Evolutionary conservation across 2,329 filamentous ascomycete genomes (phyloP), one percentile per base, ranked within the genome.

Genomic region (Penicillium sp.): DNA sequence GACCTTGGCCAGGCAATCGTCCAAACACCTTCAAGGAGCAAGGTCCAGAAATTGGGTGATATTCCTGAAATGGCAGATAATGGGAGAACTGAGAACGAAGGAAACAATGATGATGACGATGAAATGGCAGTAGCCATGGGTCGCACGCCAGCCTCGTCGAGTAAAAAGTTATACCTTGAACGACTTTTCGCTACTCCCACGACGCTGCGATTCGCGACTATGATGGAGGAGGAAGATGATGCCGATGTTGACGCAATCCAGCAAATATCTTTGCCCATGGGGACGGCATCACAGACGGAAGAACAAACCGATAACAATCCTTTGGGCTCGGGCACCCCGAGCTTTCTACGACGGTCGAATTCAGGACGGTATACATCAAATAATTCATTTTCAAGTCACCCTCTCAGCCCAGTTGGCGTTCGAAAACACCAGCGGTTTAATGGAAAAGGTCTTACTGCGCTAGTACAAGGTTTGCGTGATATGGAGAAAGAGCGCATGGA

Each of bases 101-200:
- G 30, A 30, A 53, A 26, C 26, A 52, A 50, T 14, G 33, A 55
- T 24, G 57, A 54, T 6, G 57, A 23, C 61, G 61, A 2, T 60
- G 67, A 35, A 52, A 16, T 11, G 45, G 26, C 43, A 23, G 24
- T 45, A 20, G 38, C 12, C 18, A 52, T 62, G 30, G 65, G 63
- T 5, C 68, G 74, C 6, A 78, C 76, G 0, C 76, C 76, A 2
- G 70, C 68, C 3, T 77, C 74, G 12, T 72, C 74, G 11, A 73
- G 73, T 9, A 77, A 75, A 58, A 74, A 71, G 55, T 75, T 75
- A 55, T 74, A 74, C 61, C 67, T 78, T 14, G 72, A 74, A 11
- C 74, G 73, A 47, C 69, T 78, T 35, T 78, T 78, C 57, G 74
- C 74, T 12, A 78, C 76, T 0, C 76, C 76, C 1, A 77, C 73